Conservation (phyloP, 228 moss, liverwort and hornwort species). For the Sphagnum magellanicum region DNA sequence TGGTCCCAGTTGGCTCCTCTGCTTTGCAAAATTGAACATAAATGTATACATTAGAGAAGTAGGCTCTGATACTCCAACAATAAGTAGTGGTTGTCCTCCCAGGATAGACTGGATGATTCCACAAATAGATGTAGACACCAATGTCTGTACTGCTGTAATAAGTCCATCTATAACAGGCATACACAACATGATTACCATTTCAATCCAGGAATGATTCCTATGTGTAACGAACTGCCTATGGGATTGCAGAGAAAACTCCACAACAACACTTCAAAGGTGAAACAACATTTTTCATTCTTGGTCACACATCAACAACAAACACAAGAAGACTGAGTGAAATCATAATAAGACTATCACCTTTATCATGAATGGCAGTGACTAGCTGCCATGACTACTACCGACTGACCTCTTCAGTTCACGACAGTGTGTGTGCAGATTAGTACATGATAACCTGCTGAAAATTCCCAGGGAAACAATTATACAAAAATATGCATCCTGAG, state of each 20-base stretch:
- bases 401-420: too few species aligned
- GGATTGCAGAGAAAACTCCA: too few species aligned
- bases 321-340: neutral
- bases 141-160: conserved; percentile 62
- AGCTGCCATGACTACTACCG: too few species aligned
- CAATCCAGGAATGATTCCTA: too few species aligned
- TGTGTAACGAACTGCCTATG: too few species aligned
- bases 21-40: conserved; percentile 62
- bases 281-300: neutral
- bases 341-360: too few species aligned
- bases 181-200: too few species aligned
- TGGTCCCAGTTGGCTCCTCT: conserved; percentile 32
- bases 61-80: conserved; percentile 90
- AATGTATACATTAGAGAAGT: conserved; percentile 85
- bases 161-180: conserved; percentile 40
- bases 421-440: too few species aligned
- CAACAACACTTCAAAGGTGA: neutral
- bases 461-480: too few species aligned
- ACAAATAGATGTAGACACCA: conserved; percentile 78
- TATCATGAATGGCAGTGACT: too few species aligned
- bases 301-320: neutral
- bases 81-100: conserved; percentile 91
- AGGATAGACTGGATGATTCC: conserved; percentile 66
- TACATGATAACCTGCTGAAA: too few species aligned
- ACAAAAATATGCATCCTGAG: too few species aligned